Evolutionary conservation across 108 stramenopile genomes (phyloP).

Genomic region (Cylindrotheca fusiformis): DNA sequence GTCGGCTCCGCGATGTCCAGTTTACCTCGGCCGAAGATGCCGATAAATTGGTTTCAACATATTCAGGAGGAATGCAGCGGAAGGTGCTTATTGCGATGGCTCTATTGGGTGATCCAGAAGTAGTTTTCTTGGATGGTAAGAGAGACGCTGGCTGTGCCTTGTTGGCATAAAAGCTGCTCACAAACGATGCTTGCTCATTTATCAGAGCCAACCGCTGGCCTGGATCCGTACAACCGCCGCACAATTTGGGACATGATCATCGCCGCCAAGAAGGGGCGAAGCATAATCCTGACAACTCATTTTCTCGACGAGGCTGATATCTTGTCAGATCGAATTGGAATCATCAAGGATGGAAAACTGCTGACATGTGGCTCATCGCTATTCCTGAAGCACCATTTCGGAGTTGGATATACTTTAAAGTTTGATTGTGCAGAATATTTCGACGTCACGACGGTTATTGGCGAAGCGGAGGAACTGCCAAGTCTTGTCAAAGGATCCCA

Average conservation of each 20-base stretch:
- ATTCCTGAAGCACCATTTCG: slow-evolving; percentile 75
- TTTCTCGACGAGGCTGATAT: slow-evolving; percentile 93
- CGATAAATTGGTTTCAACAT: slow-evolving; percentile 31
- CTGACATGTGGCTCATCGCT: slow-evolving; percentile 63
- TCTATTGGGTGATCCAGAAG: slow-evolving; percentile 66
- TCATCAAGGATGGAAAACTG: slow-evolving; percentile 78
- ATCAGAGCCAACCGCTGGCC: slow-evolving; percentile 43
- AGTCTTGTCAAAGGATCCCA: slow-evolving; percentile 3
- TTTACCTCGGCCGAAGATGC: slow-evolving; percentile 27
- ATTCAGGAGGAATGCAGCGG: slow-evolving; percentile 80
- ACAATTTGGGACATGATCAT: slow-evolving; percentile 59
- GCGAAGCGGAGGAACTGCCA: slow-evolving; percentile 4
- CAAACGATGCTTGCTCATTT: too few species aligned
- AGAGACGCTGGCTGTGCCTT: too few species aligned
- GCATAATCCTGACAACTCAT: slow-evolving; percentile 86
- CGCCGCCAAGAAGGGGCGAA: slow-evolving; percentile 43
- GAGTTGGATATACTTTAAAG: slow-evolving; percentile 52
- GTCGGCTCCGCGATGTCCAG: slow-evolving; percentile 23
- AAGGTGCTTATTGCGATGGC: slow-evolving; percentile 80
- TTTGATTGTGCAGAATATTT: slow-evolving; percentile 14
- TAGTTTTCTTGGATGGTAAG: slow-evolving; percentile 35
- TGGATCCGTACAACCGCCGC: slow-evolving; percentile 61
- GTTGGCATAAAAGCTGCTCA: too few species aligned
- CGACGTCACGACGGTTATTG: slow-evolving; percentile 12
- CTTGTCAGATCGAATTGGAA: slow-evolving; percentile 85